Evolutionary conservation across 129 eudicot species (phyloP).

Genomic region (Calendula officinalis): DNA sequence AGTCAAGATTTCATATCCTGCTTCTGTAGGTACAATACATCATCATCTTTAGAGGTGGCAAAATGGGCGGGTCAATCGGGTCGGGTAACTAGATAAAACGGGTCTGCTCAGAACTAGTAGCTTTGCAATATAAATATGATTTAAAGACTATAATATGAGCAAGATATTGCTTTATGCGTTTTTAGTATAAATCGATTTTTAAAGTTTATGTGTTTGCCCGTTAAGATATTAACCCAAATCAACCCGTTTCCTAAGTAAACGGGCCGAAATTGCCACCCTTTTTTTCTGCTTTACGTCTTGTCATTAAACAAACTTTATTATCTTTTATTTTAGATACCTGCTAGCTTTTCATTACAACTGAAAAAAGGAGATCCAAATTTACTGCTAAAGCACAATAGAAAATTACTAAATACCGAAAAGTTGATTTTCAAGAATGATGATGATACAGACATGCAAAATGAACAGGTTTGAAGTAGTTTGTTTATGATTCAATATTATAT

Average conservation of each 20-base stretch:
- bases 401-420: conserved; percentile 87
- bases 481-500: neutral
- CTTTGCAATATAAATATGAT: neutral
- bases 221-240: neutral
- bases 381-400: conserved; percentile 48
- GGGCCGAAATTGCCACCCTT: neutral
- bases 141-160: neutral
- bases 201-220: no score
- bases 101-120: neutral
- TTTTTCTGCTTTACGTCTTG: neutral
- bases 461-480: conserved; percentile 75
- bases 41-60: conserved; percentile 4
- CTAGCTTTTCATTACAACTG: conserved; percentile 71
- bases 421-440: conserved; percentile 73
- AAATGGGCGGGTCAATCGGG: neutral
- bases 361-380: conserved; percentile 40
- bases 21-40: conserved; percentile 71
- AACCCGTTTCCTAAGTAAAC: neutral
- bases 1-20: conserved; percentile 99
- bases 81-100: neutral
- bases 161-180: neutral
- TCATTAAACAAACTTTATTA: neutral
- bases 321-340: conserved; percentile 57
- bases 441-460: conserved; percentile 9
- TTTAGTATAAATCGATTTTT: no score